phyloP scores from a whole-genome alignment of 805 yeast genomes.

The Yarrowia sp. region DNA sequence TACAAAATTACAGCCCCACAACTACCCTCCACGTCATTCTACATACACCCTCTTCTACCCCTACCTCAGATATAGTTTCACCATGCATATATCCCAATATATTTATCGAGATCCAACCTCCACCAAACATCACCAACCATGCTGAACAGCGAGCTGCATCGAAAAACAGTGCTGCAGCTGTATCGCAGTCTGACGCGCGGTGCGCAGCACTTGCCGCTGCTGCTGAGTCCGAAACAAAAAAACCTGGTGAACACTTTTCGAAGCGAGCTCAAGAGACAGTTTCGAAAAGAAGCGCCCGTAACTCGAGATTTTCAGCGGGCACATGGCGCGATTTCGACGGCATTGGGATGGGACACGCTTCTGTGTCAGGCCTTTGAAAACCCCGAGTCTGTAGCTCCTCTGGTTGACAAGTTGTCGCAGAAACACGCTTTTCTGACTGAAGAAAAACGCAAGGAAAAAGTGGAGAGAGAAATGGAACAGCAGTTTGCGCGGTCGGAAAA shows the following conservation, averaged over 20 bases:
- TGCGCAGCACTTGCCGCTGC: neutral
- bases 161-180: neutral
- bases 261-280: neutral
- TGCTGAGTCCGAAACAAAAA: neutral
- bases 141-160: slow-evolving; percentile 1
- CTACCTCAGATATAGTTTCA: neutral
- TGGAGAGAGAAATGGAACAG: neutral
- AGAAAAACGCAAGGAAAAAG: neutral
- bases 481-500: neutral
- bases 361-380: neutral
- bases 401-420: neutral
- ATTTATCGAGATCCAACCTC: neutral
- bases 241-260: neutral
- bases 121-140: neutral
- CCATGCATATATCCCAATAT: neutral
- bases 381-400: neutral
- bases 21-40: too few relatives aligned
- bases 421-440: neutral
- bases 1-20: too few relatives aligned
- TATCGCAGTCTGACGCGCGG: neutral
- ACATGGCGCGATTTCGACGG: neutral
- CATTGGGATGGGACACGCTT: neutral
- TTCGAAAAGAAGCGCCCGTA: neutral
- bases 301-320: neutral
- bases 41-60: too few relatives aligned